A percentile compares a stretch with the other conserved stretches of the same genome.
These are phyloP conservation scores for Peribolospora baueri DNA, from an alignment of 768 basidiomycete genomes.

Conservation along the genomic window DNA sequence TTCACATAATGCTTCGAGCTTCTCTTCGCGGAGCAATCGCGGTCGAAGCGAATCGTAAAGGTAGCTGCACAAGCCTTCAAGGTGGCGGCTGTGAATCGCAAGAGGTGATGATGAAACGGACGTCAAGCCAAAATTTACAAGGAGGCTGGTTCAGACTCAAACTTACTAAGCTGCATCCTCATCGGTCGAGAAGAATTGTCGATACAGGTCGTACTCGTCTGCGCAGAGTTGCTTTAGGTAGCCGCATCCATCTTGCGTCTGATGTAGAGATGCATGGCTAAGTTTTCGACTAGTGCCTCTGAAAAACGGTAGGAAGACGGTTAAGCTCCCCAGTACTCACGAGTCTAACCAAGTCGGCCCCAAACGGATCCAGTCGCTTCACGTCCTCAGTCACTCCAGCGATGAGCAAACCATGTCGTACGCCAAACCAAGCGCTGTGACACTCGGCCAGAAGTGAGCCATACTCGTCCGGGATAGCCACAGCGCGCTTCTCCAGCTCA, in stretches of 20 bases:
- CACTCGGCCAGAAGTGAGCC: constrained; percentile 62
- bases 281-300: too few relatives aligned
- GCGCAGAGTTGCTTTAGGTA: constrained; percentile 77
- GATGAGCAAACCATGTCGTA: constrained; percentile 46
- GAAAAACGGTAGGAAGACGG: background rate
- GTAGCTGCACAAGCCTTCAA: constrained; percentile 76
- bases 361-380: constrained; percentile 47
- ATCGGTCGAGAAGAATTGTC: constrained; percentile 62
- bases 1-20: constrained; percentile 66
- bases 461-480: constrained; percentile 59
- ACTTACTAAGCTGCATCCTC: constrained; percentile 48
- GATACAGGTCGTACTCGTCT: constrained; percentile 67
- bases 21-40: constrained; percentile 75
- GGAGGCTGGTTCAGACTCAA: background rate
- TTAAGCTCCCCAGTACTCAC: constrained; percentile 23
- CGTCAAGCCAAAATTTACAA: background rate
- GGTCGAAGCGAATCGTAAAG: constrained; percentile 90
- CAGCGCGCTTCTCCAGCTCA: constrained; percentile 60
- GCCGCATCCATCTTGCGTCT: constrained; percentile 79
- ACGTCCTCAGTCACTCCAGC: constrained; percentile 59
- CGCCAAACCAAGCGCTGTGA: constrained; percentile 53
- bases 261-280: background rate
- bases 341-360: constrained; percentile 67
- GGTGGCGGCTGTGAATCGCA: constrained; percentile 36
- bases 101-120: background rate